phyloP scores from a whole-genome alignment of 1,284 basidiomycete genomes.

The Sporisorium reilianum region DNA sequence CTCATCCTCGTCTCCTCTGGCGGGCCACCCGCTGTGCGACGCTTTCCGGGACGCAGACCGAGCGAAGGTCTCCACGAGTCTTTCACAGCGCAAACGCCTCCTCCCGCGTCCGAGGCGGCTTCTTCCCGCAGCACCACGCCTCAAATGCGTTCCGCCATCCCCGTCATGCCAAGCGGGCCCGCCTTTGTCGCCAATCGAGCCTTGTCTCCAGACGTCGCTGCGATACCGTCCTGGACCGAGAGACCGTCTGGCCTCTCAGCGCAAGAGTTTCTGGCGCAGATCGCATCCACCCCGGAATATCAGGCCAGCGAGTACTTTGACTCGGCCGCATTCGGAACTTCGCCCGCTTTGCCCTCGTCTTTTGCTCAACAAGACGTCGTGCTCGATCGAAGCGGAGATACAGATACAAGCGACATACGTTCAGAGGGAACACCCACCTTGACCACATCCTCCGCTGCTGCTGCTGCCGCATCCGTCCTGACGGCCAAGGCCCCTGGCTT shows the following conservation, averaged over 20 bases:
- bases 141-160: constrained; percentile 38
- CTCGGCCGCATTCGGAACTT: constrained; percentile 2
- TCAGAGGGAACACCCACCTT: constrained; percentile 3
- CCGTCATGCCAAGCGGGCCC: constrained; percentile 44
- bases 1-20: constrained; percentile 36
- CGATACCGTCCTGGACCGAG: background rate
- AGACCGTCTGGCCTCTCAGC: constrained; percentile 21
- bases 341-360: background rate
- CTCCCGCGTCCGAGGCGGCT: constrained; percentile 9
- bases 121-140: constrained; percentile 40
- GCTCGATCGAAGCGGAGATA: background rate
- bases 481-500: constrained; percentile 24
- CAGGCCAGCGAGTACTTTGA: constrained; percentile 41
- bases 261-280: constrained; percentile 41
- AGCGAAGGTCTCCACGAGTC: constrained; percentile 29
- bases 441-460: constrained; percentile 5
- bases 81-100: constrained; percentile 10
- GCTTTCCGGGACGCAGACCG: constrained; percentile 32
- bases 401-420: background rate
- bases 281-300: constrained; percentile 38
- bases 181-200: constrained; percentile 26
- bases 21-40: constrained; percentile 29
- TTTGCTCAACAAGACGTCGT: background rate
- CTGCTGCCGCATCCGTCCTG: constrained; percentile 1
- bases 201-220: constrained; percentile 19